phyloP scores from a whole-genome alignment of 495 filamentous ascomycete genomes.

The Annulohypoxylon bovei region DNA sequence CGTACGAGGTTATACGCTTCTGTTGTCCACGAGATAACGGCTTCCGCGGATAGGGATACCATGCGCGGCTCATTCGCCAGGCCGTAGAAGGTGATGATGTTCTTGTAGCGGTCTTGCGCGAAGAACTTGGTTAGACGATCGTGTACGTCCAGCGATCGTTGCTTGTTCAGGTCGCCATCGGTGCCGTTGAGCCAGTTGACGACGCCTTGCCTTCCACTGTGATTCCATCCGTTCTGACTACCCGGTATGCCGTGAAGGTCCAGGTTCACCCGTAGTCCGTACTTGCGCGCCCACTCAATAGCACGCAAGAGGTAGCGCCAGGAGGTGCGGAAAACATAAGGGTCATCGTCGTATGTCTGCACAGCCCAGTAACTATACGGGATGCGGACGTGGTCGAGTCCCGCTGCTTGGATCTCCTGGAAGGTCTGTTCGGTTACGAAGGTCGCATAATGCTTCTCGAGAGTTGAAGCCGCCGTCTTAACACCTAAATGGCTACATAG shows the following conservation, averaged over 20 bases:
- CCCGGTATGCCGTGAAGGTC: constrained; percentile 89
- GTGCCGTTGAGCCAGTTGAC: constrained; percentile 86
- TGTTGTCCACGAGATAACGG: constrained; percentile 76
- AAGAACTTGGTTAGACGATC: constrained; percentile 84
- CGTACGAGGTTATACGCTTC: constrained; percentile 71
- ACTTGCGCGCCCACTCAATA: constrained; percentile 93
- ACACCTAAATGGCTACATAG: constrained; percentile 75
- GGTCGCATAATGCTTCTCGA: constrained; percentile 90
- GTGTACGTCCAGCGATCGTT: constrained; percentile 85
- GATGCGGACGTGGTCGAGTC: constrained; percentile 95
- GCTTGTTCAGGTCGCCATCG: constrained; percentile 68
- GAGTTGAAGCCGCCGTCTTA: constrained; percentile 63
- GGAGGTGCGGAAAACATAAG: constrained; percentile 84
- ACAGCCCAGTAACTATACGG: constrained; percentile 97
- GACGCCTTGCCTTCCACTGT: constrained; percentile 76
- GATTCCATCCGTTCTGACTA: constrained; percentile 92
- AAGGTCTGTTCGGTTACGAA: constrained; percentile 89
- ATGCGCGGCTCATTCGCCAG: constrained; percentile 90
- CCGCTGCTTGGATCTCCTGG: constrained; percentile 82
- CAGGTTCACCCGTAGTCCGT: constrained; percentile 92
- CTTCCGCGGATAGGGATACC: constrained; percentile 65
- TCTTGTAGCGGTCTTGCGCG: constrained; percentile 83
- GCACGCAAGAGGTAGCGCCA: constrained; percentile 95
- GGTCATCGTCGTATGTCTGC: constrained; percentile 83
- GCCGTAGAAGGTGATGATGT: constrained; percentile 85